Conservation (phyloP, 371 early-diverging fungal species). For the Rhizomucor pusillus region DNA sequence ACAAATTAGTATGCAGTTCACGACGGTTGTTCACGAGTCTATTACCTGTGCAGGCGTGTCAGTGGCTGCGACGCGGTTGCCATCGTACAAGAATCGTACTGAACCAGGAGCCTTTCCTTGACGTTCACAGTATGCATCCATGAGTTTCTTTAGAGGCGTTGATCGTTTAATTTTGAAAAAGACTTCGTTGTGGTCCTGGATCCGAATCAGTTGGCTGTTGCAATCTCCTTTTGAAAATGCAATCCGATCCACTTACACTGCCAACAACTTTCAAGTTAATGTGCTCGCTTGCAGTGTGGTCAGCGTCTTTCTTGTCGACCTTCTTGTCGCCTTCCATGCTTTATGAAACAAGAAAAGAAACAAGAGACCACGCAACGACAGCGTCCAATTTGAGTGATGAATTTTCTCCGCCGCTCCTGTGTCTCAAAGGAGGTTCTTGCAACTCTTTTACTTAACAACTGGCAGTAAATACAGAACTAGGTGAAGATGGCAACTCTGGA, state of each 20-base stretch:
- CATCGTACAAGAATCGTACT: conserved; percentile 89
- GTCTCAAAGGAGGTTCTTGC: too few species aligned
- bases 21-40: neutral
- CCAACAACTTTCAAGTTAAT: conserved; percentile 89
- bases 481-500: too few species aligned
- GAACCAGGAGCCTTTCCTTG: conserved; percentile 73
- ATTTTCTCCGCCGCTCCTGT: too few species aligned
- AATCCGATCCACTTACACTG: conserved; percentile 57
- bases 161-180: conserved; percentile 93
- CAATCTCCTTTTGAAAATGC: neutral
- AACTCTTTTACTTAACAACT: too few species aligned
- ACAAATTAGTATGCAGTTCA: conserved; percentile 1
- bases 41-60: conserved; percentile 83
- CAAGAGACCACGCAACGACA: too few species aligned
- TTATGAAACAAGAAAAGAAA: too few species aligned
- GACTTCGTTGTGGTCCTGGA: conserved; percentile 74
- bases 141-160: conserved; percentile 86
- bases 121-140: conserved; percentile 88
- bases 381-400: too few species aligned
- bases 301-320: conserved; percentile 55
- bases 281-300: conserved; percentile 58
- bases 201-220: neutral
- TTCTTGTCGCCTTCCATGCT: conserved; percentile 6
- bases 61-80: conserved; percentile 69
- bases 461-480: too few species aligned